Evolutionary conservation across 345 rosid species (phyloP), one percentile per base, ranked within the genome.

Genomic region (Bretschneidera sinensis): DNA sequence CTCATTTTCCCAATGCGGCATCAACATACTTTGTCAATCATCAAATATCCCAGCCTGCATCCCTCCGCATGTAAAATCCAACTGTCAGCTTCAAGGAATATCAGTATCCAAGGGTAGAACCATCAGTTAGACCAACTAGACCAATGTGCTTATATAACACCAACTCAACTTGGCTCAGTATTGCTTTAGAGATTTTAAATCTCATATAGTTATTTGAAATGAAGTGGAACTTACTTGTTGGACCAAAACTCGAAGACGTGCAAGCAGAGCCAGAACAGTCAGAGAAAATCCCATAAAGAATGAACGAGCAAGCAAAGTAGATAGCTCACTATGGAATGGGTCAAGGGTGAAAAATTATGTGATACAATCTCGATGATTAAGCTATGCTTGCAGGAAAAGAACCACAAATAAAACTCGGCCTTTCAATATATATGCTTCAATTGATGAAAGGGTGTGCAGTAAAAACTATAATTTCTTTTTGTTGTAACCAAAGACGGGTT

Each of bases 261-360:
- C 92, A 59, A 94, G 95, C 77, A 86, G 65, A 17, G 97, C 85
- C 84, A 94, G 69, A 65, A 81, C 65, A 39, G 86, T 78, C 60
- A 90, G 21, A 23, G 88, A 86, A 76, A 86, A 90, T 43, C 82
- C 88, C 78, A 86, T 71, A 70, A 94, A 94, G 67, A 88, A 91
- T 9, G 97, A 86, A 23, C 77, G 92, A 63, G 99, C 97, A 49
- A 90, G 80, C 73, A 94, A 64, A 73, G 67, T 70, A 7, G 92
- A 88, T 76, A 94, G 61, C 76, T 82, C 88, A 24, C 97, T 85
- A 69, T 17, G 35, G 50, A 47, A 14, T n/a, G 54, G n/a, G 76
- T 76, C 62, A 79, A 76, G 73, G 74, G 43, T 24, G 25, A 55
- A 62, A 61, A 28, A 28, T 28, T 28, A 28, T 28, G 8, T 7